Percentiles rank a stretch among this genome's conserved stretches.
phyloP scores from a whole-genome alignment of 73 alveolate genomes.

The Paramecium primaurelia region DNA sequence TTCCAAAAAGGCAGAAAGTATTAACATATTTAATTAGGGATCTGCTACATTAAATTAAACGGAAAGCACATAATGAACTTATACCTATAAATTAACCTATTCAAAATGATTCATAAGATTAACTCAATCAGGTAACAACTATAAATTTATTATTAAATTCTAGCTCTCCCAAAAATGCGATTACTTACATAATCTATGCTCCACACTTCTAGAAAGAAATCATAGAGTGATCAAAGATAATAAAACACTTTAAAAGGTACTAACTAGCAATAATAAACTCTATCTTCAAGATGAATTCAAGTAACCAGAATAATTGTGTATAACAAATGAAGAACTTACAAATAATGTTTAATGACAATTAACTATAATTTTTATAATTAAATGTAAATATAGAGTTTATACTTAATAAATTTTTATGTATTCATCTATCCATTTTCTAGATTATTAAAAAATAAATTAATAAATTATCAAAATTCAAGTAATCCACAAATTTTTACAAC shows the following conservation, averaged over 20 bases:
- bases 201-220: background rate
- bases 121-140: background rate
- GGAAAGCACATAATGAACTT: background rate
- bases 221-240: background rate
- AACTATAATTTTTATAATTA: background rate
- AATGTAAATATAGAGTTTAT: background rate
- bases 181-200: background rate
- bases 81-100: background rate
- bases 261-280: background rate
- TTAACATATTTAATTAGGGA: background rate
- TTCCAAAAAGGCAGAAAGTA: slow-evolving; percentile 60
- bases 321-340: background rate
- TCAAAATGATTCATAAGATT: background rate
- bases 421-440: background rate
- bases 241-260: background rate
- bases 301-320: background rate
- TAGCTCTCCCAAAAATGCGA: background rate
- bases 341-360: background rate
- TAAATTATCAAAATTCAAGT: background rate
- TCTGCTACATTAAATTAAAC: background rate
- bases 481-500: background rate
- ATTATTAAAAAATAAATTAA: too few species aligned
- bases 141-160: background rate
- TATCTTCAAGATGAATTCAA: background rate
- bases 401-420: background rate